Evolutionary conservation across 2,329 filamentous ascomycete genomes (phyloP).

Genomic region (Epichloe glyceriae): DNA sequence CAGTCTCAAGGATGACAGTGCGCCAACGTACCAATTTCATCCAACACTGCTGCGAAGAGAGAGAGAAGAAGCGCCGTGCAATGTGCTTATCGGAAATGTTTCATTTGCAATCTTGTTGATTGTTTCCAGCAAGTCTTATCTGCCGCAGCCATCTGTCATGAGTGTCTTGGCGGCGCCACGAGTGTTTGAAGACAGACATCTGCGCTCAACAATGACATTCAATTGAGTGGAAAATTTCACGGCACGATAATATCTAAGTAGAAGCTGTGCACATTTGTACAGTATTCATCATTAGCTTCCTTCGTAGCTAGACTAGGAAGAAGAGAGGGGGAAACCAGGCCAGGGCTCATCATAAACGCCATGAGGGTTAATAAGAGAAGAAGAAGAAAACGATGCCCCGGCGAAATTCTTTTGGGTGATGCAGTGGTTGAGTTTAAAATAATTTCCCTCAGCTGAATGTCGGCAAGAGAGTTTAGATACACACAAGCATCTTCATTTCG

Average conservation of each 20-base stretch:
- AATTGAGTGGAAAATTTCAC: no score
- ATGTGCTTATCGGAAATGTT: no score
- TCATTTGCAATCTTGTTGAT: no score
- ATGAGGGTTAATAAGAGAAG: not conserved
- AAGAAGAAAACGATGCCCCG: not conserved
- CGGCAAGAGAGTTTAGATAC: not conserved
- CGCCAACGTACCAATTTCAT: not conserved
- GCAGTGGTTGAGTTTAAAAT: not conserved
- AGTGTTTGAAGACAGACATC: no score
- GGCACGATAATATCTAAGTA: not conserved
- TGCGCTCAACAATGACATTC: no score
- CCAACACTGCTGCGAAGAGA: not conserved
- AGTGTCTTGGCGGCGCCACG: no score
- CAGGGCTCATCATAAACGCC: not conserved
- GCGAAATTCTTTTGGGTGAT: not conserved
- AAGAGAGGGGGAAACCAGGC: not conserved
- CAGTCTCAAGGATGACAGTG: constrained; percentile 1
- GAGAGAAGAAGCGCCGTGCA: no score
- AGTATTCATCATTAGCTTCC: constrained; percentile 2
- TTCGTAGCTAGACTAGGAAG: not conserved
- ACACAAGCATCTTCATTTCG: constrained; percentile 1
- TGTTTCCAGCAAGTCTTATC: no score
- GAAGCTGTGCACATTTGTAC: not conserved
- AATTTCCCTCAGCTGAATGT: not conserved
- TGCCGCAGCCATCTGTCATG: no score